phyloP scores from a whole-genome alignment of 2,329 filamentous ascomycete genomes.

The Paraphaeosphaeria minitans region DNA sequence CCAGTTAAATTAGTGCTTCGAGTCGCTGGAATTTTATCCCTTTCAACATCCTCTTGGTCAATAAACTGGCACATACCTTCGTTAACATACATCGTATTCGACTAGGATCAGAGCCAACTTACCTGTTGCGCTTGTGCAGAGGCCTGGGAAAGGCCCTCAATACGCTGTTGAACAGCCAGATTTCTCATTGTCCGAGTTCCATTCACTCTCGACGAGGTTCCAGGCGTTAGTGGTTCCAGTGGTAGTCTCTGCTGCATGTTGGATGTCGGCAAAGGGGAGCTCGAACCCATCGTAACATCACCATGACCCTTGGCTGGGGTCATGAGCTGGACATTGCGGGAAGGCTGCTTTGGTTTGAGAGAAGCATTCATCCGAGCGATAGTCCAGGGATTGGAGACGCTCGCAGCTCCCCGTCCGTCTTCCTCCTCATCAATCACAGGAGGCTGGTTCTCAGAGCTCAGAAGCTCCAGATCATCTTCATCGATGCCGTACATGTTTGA shows the following conservation, averaged over 20 bases:
- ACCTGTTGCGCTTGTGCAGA: neutral
- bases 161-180: conserved; percentile 17
- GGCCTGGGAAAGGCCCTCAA: conserved; percentile 7
- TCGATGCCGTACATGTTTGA: conserved; percentile 48
- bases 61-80: neutral
- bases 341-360: conserved; percentile 21
- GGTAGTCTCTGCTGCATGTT: conserved; percentile 6
- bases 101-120: no score
- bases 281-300: conserved; percentile 5
- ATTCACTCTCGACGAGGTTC: conserved; percentile 18
- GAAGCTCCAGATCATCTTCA: conserved; percentile 40
- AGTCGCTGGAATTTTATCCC: neutral
- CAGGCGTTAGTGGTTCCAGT: conserved; percentile 24
- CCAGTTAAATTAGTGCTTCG: neutral
- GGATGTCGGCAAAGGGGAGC: conserved; percentile 14
- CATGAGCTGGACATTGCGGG: conserved; percentile 26
- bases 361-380: conserved; percentile 54
- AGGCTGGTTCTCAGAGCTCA: conserved; percentile 18
- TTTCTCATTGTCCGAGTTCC: neutral
- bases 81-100: no score
- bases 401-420: conserved; percentile 37
- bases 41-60: neutral
- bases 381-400: conserved; percentile 56
- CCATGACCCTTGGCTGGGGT: conserved; percentile 31
- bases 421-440: conserved; percentile 32